Base-by-base conservation (phyloP, 495 filamentous ascomycete genomes). In the Penicillium angulare region DNA sequence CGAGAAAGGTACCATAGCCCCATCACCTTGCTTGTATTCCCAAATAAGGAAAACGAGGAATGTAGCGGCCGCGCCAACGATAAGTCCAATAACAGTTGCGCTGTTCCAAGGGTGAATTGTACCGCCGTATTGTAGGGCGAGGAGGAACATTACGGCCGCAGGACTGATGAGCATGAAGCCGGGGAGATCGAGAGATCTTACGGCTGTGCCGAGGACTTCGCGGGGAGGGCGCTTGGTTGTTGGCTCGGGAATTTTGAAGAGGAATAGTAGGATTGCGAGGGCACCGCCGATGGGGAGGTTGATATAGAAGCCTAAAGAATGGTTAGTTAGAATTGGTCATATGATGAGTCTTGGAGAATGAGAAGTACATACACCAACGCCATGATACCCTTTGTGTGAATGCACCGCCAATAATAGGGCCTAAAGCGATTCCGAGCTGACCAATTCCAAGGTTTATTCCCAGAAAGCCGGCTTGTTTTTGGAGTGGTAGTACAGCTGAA, bases 111-210 rank as follows among this genome's bases (percentile, higher is more conserved):
- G 43, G 50, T 88, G 84, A 20, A 69, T 69, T 0, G 72, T 74
- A 3, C 87, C 88, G 38, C 87, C 88, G 82, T 83, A 91, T 61
- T 90, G 85, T 8, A 92, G 75, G 0, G 85, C 88, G 13, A 75
- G 61, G 2, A 90, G 70, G 53, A 78, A 85, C 47, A 87, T 71
- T 21, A 90, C 76, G n/a, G 71, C 76, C 3, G 86, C 47, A 1
- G 60, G 60, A 38, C 32, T 26, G 26, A 59, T 24, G 13, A 64
- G 47, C 46, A 42, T 31, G 38, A 58, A 61, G 7, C 58, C 54
- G 3, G 16, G 21, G 27, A 61, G 54, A 54, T 61, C 58, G 0
- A 58, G 50, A 8, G 26, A 17, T 31, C 43, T 57, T 24, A 58
- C 39, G 18, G 41, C 50, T 5, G 50, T 20, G 15, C 43, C 21